Evolutionary conservation across 768 basidiomycete genomes (phyloP).

Genomic region (Suillus plorans): DNA sequence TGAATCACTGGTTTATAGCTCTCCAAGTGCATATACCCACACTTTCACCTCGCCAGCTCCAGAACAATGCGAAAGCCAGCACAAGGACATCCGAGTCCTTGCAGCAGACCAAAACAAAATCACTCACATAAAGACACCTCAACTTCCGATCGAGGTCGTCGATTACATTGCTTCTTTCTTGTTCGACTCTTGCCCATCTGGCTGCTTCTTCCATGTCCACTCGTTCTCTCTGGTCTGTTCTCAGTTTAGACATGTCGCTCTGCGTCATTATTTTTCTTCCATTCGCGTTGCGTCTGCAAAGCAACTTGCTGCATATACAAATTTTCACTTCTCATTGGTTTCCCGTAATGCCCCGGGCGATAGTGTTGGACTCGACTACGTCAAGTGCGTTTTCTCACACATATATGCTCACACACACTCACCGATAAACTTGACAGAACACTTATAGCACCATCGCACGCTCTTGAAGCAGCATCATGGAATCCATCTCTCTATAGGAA

Average conservation of each 20-base stretch:
- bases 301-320: slow-evolving; percentile 30
- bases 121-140: slow-evolving; percentile 6
- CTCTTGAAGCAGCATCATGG: slow-evolving; percentile 25
- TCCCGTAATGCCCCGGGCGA: slow-evolving; percentile 19
- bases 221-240: slow-evolving; percentile 42
- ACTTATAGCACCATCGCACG: slow-evolving; percentile 17
- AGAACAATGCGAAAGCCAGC: slow-evolving; percentile 11
- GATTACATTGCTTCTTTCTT: slow-evolving; percentile 23
- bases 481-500: slow-evolving; percentile 29
- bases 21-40: slow-evolving; percentile 13
- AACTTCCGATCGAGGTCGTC: slow-evolving; percentile 32
- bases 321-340: slow-evolving; percentile 29
- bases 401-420: slow-evolving; percentile 18
- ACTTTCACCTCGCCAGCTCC: slow-evolving; percentile 24
- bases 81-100: neutral
- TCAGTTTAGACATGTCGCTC: slow-evolving; percentile 40
- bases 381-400: slow-evolving; percentile 39
- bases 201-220: slow-evolving; percentile 34
- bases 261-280: slow-evolving; percentile 35
- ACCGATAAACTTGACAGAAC: slow-evolving; percentile 16
- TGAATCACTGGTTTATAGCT: slow-evolving; percentile 12
- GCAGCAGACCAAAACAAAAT: neutral
- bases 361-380: slow-evolving; percentile 40
- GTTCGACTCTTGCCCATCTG: slow-evolving; percentile 20
- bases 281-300: slow-evolving; percentile 20